Percentiles rank a stretch among this genome's conserved stretches.
These are phyloP conservation scores for Pythium chondricola DNA, from an alignment of 352 stramenopile species.

Conservation along the genomic window DNA sequence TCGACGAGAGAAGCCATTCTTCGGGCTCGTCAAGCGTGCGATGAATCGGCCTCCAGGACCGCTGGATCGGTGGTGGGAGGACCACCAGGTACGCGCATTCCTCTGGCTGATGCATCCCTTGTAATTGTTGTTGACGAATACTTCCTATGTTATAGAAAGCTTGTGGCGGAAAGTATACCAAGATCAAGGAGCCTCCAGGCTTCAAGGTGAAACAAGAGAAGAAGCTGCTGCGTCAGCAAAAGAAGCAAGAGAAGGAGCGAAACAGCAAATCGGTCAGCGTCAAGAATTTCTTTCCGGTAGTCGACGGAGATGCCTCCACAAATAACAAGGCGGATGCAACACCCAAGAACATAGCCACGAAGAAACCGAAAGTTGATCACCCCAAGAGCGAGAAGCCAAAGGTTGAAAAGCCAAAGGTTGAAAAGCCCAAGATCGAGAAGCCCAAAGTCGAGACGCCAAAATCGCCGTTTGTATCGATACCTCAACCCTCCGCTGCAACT, in stretches of 20 bases:
- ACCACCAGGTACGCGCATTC: slow-evolving; percentile 32
- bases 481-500: background rate
- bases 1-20: slow-evolving; percentile 52
- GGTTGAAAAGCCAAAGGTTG: background rate
- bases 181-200: slow-evolving; percentile 61
- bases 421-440: background rate
- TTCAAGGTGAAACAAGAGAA: slow-evolving; percentile 43
- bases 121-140: background rate
- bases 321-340: background rate
- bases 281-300: slow-evolving; percentile 24
- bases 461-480: background rate
- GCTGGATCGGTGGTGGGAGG: slow-evolving; percentile 65
- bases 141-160: slow-evolving; percentile 21
- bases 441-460: slow-evolving; percentile 13
- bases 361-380: slow-evolving; percentile 14
- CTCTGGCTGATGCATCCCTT: background rate
- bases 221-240: slow-evolving; percentile 18
- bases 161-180: slow-evolving; percentile 65
- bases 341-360: slow-evolving; percentile 10
- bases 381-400: background rate
- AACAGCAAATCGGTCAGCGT: slow-evolving; percentile 22
- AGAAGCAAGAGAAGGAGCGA: slow-evolving; percentile 55
- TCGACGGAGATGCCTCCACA: background rate
- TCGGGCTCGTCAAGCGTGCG: slow-evolving; percentile 77
- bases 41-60: slow-evolving; percentile 83